Evolutionary conservation across 306 rosid genomes (phyloP).

Genomic region (Fragaria nilgerrensis): DNA sequence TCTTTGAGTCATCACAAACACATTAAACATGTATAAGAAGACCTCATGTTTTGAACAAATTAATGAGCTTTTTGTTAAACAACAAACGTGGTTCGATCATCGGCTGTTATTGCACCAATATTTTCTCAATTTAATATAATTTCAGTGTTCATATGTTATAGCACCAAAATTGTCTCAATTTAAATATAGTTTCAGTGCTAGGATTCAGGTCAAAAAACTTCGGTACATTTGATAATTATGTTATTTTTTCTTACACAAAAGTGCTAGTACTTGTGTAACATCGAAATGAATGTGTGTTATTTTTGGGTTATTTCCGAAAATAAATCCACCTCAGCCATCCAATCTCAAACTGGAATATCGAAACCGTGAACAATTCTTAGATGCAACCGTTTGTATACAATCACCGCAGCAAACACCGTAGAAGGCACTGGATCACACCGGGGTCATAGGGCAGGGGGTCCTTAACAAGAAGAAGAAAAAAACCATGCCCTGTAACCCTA

Average conservation of each 20-base stretch:
- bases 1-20: background rate
- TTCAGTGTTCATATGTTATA: too few species aligned
- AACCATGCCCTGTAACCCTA: background rate
- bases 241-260: too few species aligned
- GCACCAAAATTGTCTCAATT: too few species aligned
- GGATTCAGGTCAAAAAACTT: too few species aligned
- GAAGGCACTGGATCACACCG: background rate
- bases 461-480: background rate
- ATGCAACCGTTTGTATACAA: background rate
- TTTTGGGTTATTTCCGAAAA: background rate
- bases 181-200: too few species aligned
- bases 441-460: background rate
- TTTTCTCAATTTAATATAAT: too few species aligned
- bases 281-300: too few species aligned
- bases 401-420: background rate
- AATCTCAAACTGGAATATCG: background rate
- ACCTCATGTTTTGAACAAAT: background rate
- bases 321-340: background rate
- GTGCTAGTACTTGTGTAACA: too few species aligned
- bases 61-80: background rate
- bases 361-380: background rate
- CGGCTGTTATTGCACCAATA: background rate
- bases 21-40: too few species aligned
- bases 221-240: too few species aligned
- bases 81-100: background rate